phyloP scores from a whole-genome alignment of 106 monocot genomes.

The Allium sativum region DNA sequence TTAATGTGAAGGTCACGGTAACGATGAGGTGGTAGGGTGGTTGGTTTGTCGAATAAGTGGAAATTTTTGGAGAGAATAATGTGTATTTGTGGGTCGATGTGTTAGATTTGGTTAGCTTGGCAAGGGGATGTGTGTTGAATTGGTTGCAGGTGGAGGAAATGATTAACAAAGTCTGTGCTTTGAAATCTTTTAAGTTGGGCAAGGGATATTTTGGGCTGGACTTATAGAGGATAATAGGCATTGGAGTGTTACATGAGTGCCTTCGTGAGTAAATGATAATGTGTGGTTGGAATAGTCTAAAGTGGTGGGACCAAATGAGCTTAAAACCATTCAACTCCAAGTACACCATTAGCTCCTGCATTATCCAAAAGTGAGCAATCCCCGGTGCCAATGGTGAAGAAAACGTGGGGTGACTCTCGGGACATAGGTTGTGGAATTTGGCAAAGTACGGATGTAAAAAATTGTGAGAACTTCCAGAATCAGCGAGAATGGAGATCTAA shows the following conservation, averaged over 20 bases:
- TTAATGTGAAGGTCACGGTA: constrained; percentile 2
- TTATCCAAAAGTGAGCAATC: neutral
- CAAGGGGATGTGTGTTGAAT: too few species aligned
- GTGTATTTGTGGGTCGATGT: neutral
- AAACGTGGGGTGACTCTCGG: neutral
- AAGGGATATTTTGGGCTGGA: neutral
- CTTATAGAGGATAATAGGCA: neutral
- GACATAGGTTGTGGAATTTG: too few species aligned
- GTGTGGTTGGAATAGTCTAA: too few species aligned
- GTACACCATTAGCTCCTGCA: too few species aligned
- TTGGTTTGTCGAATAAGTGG: neutral
- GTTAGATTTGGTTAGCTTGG: neutral
- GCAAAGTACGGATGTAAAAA: too few species aligned
- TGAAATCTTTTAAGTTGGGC: neutral
- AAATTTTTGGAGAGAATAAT: neutral
- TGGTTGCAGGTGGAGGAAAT: constrained; percentile 1
- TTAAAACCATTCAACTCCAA: too few species aligned
- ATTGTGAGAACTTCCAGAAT: neutral
- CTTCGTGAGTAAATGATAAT: too few species aligned
- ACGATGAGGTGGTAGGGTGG: neutral
- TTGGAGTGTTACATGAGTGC: neutral
- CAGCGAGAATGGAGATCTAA: neutral
- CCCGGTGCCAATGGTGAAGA: neutral
- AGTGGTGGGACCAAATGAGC: too few species aligned
- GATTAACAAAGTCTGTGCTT: neutral